Conservation (phyloP, 2,329 filamentous ascomycete genomes). For the Tolypocladium inflatum region DNA sequence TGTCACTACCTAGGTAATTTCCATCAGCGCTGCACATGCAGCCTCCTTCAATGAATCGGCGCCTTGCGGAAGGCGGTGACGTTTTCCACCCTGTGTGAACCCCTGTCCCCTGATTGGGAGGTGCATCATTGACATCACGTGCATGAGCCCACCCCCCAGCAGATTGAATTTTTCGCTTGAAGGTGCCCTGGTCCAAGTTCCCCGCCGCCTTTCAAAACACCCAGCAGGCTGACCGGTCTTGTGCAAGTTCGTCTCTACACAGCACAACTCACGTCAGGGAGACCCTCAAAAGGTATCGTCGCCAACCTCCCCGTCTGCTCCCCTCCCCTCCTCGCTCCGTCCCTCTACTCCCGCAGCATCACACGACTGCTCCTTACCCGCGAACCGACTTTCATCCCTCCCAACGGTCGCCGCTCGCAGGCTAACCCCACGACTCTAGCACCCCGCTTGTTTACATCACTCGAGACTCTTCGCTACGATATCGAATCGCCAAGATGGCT, state of each 20-base stretch:
- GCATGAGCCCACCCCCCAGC: conserved; percentile 18
- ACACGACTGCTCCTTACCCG: conserved; percentile 3
- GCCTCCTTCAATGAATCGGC: not conserved
- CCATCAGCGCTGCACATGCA: not conserved
- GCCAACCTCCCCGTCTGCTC: conserved; percentile 9
- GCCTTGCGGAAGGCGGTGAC: not conserved
- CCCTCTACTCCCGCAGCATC: conserved; percentile 6
- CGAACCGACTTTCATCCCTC: conserved; percentile 7
- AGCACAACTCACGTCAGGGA: conserved; percentile 19
- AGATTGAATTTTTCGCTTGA: conserved; percentile 35
- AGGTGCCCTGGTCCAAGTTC: conserved; percentile 25
- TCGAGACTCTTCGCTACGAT: conserved; percentile 12
- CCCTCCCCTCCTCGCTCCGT: conserved; percentile 12
- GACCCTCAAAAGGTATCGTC: conserved; percentile 9
- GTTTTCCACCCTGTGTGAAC: not conserved
- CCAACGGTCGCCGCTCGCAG: conserved; percentile 9
- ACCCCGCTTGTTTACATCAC: conserved; percentile 40
- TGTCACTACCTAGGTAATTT: not conserved
- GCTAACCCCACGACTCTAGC: conserved; percentile 25
- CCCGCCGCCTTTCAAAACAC: conserved; percentile 33
- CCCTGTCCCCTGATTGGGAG: conserved; percentile 4
- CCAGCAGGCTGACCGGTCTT: conserved; percentile 22
- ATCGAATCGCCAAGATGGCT: conserved; percentile 50
- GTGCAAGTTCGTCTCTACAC: conserved; percentile 25
- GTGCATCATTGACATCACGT: conserved; percentile 21